phyloP scores from a whole-genome alignment of 2,329 filamentous ascomycete species.

The Diaporthe sp. region DNA sequence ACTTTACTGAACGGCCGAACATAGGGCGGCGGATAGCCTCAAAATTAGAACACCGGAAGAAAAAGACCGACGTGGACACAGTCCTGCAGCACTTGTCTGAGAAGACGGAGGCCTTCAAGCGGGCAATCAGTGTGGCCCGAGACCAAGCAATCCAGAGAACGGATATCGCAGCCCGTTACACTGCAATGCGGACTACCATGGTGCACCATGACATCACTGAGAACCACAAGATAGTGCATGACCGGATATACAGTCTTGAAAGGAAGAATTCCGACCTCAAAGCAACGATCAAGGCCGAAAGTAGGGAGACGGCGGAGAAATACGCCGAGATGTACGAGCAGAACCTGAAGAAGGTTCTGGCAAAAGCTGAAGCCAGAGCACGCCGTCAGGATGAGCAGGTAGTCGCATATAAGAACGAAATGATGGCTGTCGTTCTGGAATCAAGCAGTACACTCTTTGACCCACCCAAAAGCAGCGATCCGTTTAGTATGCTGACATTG shows the following conservation, averaged over 20 bases:
- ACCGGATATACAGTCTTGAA: conserved; percentile 3
- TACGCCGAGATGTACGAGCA: neutral
- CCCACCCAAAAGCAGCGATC: neutral
- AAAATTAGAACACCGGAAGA: conserved; percentile 3
- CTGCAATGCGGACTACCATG: neutral
- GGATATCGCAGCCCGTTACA: neutral
- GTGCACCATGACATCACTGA: neutral
- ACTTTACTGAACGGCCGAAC: too few relatives aligned
- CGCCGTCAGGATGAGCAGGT: neutral
- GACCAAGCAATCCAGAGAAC: conserved; percentile 5
- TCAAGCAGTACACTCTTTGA: neutral
- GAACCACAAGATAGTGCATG: neutral
- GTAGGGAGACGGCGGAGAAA: neutral
- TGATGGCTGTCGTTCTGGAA: conserved; percentile 2
- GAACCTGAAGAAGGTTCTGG: neutral
- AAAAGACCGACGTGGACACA: neutral
- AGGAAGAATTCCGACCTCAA: neutral
- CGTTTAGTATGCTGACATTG: neutral
- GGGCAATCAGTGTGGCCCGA: neutral
- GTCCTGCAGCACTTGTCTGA: conserved; percentile 17
- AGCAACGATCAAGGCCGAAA: conserved; percentile 7
- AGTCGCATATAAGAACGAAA: neutral
- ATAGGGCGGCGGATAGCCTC: conserved; percentile 23
- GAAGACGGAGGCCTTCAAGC: conserved; percentile 4
- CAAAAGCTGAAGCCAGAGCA: neutral